Conservation (phyloP, 176 grass and related monocot species). For the Bolboschoenus planiculmis region DNA sequence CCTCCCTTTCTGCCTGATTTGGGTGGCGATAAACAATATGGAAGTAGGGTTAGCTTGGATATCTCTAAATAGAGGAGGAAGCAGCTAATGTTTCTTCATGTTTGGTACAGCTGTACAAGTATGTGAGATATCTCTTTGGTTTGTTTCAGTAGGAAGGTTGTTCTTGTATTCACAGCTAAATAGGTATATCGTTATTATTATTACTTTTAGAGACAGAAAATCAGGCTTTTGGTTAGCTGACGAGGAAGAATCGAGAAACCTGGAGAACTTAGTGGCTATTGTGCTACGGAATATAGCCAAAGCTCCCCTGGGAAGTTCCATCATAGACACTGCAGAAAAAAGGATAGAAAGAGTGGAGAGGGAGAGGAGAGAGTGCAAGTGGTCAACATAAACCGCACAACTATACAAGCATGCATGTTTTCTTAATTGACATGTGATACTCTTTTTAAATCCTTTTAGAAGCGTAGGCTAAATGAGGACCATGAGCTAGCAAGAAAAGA, state of each 20-base stretch:
- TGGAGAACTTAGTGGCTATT: not conserved
- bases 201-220: not conserved
- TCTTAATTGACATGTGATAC: not conserved
- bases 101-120: not conserved
- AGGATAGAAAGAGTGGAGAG: too few species aligned
- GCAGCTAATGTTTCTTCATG: not conserved
- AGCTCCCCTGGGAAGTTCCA: not conserved
- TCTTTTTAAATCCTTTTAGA: slow-evolving; percentile 36
- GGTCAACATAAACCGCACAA: not conserved
- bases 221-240: not conserved
- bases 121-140: not conserved
- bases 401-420: not conserved
- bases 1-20: not conserved
- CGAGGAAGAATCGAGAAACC: not conserved
- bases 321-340: not conserved
- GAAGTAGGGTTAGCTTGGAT: not conserved
- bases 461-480: slow-evolving; percentile 40
- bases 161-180: not conserved
- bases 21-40: not conserved
- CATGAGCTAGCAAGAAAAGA: slow-evolving; percentile 39
- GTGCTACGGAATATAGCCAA: not conserved
- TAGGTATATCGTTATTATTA: not conserved
- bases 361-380: not conserved
- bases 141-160: not conserved
- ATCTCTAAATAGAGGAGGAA: not conserved